Evolutionary conservation across 495 filamentous ascomycete species (phyloP).

Genomic region (Hypoxylon fragiforme): DNA sequence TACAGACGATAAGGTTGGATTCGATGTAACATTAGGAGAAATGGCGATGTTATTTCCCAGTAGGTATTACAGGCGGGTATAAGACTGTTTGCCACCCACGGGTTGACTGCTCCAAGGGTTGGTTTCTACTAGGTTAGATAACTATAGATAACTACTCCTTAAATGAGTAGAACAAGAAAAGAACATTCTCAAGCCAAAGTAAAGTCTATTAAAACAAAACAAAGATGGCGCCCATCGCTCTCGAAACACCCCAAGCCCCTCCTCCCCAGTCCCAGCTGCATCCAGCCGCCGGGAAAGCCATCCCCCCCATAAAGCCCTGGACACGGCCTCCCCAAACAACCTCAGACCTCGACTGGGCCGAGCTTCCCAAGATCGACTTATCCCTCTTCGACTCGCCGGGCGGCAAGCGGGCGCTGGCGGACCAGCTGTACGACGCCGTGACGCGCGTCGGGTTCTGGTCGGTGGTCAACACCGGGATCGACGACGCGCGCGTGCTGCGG

Average conservation of each 20-base stretch:
- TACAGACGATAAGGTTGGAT: conserved; percentile 2
- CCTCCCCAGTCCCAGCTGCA: too few relatives aligned
- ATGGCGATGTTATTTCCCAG: neutral
- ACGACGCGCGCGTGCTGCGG: conserved; percentile 43
- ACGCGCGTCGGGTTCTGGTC: conserved; percentile 51
- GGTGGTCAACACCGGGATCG: conserved; percentile 37
- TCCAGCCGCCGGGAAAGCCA: conserved; percentile 1
- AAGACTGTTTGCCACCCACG: neutral
- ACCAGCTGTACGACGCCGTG: conserved; percentile 58
- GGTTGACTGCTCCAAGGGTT: too few relatives aligned
- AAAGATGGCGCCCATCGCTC: conserved; percentile 43
- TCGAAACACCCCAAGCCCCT: conserved; percentile 22
- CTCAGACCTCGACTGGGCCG: conserved; percentile 51
- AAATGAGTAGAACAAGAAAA: too few relatives aligned
- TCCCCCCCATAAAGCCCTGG: conserved; percentile 46
- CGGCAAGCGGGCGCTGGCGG: conserved; percentile 55
- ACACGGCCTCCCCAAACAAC: conserved; percentile 40
- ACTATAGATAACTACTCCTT: too few relatives aligned
- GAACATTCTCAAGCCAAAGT: too few relatives aligned
- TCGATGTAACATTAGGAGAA: neutral
- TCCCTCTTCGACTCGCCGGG: conserved; percentile 51
- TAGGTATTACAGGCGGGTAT: neutral
- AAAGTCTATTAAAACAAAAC: too few relatives aligned
- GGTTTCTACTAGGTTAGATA: too few relatives aligned
- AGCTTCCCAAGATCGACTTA: conserved; percentile 58